Evolutionary conservation across 1,284 basidiomycete genomes (phyloP).

Genomic region (Microbotryum intermedium): DNA sequence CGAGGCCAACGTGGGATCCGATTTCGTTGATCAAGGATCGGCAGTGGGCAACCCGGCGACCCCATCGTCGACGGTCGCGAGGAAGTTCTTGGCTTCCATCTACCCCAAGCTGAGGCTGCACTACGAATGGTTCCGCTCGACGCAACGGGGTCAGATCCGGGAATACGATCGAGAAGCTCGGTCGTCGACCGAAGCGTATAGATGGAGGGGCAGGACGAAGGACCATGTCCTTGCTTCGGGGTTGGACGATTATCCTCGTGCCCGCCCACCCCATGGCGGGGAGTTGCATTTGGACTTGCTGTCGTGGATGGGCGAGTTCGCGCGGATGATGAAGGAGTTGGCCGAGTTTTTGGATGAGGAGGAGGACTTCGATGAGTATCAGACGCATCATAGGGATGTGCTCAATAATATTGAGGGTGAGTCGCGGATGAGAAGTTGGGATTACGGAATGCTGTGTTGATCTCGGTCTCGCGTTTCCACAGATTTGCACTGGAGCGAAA

Average conservation of each 20-base stretch:
- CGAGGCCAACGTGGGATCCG: background rate
- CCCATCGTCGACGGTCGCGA: constrained; percentile 51
- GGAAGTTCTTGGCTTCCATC: constrained; percentile 63
- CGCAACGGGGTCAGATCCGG: constrained; percentile 84
- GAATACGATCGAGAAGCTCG: constrained; percentile 73
- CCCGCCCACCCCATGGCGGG: constrained; percentile 67
- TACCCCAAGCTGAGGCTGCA: constrained; percentile 77
- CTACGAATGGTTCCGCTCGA: constrained; percentile 90
- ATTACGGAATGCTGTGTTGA: background rate
- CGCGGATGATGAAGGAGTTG: constrained; percentile 77
- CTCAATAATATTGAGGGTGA: constrained; percentile 76
- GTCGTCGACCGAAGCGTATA: constrained; percentile 78
- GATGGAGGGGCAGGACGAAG: constrained; percentile 85
- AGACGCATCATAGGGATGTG: constrained; percentile 66
- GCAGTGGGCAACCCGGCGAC: constrained; percentile 45
- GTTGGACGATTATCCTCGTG: constrained; percentile 90
- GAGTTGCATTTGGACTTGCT: constrained; percentile 88
- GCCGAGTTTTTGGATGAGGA: constrained; percentile 68
- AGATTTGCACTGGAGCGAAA: constrained; percentile 90
- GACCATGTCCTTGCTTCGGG: constrained; percentile 84
- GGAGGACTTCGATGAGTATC: constrained; percentile 69
- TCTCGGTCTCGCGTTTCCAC: background rate
- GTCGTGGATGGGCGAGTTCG: constrained; percentile 91
- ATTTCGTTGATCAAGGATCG: background rate
- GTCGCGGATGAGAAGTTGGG: constrained; percentile 10